Evolutionary conservation across 139 green algal genomes (phyloP).

Genomic region (Coelastrella sp.): DNA sequence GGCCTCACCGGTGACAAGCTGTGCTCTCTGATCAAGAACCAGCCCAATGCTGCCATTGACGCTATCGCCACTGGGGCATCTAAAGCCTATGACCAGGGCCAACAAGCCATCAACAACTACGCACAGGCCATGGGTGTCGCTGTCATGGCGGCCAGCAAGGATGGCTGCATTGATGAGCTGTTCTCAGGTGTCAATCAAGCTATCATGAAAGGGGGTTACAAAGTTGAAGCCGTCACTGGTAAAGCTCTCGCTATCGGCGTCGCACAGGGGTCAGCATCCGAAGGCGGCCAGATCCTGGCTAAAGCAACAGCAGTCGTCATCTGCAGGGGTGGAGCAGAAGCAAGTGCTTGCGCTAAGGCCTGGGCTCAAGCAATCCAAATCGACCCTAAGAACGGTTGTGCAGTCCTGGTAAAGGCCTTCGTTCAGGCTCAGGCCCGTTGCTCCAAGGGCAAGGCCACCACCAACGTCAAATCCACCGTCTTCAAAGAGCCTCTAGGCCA

Average conservation of each 20-base stretch:
- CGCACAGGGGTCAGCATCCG: background rate
- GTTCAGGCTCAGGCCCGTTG: background rate
- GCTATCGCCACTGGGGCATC: background rate
- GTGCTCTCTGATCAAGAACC: background rate
- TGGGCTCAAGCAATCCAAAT: slow-evolving; percentile 21
- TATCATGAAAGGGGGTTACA: slow-evolving; percentile 17
- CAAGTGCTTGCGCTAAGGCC: background rate
- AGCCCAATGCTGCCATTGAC: background rate
- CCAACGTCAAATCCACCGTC: background rate
- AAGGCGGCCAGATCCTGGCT: background rate
- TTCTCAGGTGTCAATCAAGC: slow-evolving; percentile 10
- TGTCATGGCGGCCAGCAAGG: background rate
- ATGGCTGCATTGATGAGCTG: slow-evolving; percentile 16
- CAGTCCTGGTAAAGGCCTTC: slow-evolving; percentile 3
- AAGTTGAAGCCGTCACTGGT: background rate
- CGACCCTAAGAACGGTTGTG: slow-evolving; percentile 2
- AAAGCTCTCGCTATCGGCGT: background rate
- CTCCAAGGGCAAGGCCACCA: background rate
- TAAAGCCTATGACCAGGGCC: background rate
- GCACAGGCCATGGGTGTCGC: slow-evolving; percentile 5
- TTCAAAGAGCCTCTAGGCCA: background rate
- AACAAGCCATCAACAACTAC: background rate
- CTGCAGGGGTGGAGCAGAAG: background rate
- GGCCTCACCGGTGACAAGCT: background rate
- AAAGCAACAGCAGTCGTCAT: slow-evolving; percentile 27